Evolutionary conservation across 805 yeast species (phyloP).

Genomic region (Saccharomyces jurei): DNA sequence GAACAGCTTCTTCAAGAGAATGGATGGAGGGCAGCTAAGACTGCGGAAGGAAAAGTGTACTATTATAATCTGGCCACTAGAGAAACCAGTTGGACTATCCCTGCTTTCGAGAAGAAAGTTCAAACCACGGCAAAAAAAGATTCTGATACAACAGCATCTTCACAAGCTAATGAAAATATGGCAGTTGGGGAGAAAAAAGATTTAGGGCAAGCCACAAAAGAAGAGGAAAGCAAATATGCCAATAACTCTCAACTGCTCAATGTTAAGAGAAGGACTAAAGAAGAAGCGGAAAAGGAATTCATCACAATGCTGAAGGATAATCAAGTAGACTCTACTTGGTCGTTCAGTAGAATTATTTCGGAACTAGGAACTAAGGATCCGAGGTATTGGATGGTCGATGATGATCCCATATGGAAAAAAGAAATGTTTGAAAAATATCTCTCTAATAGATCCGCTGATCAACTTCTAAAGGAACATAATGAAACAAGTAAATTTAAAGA

Average conservation of each 20-base stretch:
- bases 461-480: slow-evolving; percentile 43
- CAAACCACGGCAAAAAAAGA: background rate
- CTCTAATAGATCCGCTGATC: slow-evolving; percentile 41
- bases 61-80: slow-evolving; percentile 59
- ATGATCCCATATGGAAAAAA: slow-evolving; percentile 53
- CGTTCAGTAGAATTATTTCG: slow-evolving; percentile 56
- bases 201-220: slow-evolving; percentile 2
- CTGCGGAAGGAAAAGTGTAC: slow-evolving; percentile 54
- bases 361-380: slow-evolving; percentile 48
- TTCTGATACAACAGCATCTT: background rate
- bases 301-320: slow-evolving; percentile 43
- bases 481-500: slow-evolving; percentile 48
- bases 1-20: slow-evolving; percentile 43
- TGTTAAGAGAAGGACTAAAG: slow-evolving; percentile 17
- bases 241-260: slow-evolving; percentile 26
- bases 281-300: slow-evolving; percentile 41
- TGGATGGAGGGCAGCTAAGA: slow-evolving; percentile 44
- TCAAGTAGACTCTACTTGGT: slow-evolving; percentile 65
- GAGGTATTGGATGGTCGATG: slow-evolving; percentile 55
- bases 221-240: slow-evolving; percentile 12
- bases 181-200: background rate
- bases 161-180: slow-evolving; percentile 2
- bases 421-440: slow-evolving; percentile 58
- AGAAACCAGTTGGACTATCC: slow-evolving; percentile 77
- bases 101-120: slow-evolving; percentile 28